Conservation (phyloP, 768 basidiomycete genomes). For the Pulveroboletus sp. region DNA sequence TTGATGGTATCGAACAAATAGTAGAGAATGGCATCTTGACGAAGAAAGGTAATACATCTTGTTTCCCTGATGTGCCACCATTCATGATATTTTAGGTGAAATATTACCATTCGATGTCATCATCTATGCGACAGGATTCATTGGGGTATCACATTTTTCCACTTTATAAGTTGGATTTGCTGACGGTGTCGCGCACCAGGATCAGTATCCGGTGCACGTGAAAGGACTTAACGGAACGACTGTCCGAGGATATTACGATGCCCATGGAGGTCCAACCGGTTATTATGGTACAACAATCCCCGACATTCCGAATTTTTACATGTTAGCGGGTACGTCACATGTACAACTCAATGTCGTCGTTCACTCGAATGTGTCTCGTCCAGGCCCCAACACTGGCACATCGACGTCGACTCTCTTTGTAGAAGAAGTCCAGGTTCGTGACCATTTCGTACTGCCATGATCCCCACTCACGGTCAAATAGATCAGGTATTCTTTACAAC, state of each 20-base stretch:
- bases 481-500: constrained; percentile 29
- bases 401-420: constrained; percentile 23
- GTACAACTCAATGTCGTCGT: not conserved
- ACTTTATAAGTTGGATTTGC: not conserved
- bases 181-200: constrained; percentile 10
- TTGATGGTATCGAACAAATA: constrained; percentile 21
- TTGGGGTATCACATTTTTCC: constrained; percentile 16
- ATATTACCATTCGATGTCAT: constrained; percentile 32
- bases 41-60: constrained; percentile 14
- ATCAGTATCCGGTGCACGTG: constrained; percentile 21
- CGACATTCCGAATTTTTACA: constrained; percentile 37
- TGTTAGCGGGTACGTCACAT: constrained; percentile 24
- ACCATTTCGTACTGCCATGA: not conserved
- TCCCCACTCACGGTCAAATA: constrained; percentile 1
- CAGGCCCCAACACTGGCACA: constrained; percentile 30
- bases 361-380: not conserved
- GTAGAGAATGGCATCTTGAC: constrained; percentile 22
- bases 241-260: constrained; percentile 27
- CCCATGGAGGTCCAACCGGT: constrained; percentile 32
- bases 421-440: constrained; percentile 29
- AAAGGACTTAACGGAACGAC: constrained; percentile 22
- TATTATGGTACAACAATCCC: constrained; percentile 34
- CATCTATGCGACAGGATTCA: constrained; percentile 34
- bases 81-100: constrained; percentile 21
- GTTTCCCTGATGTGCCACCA: no score